Conservation (phyloP, 805 yeast species). For the Candida chauliodis region DNA sequence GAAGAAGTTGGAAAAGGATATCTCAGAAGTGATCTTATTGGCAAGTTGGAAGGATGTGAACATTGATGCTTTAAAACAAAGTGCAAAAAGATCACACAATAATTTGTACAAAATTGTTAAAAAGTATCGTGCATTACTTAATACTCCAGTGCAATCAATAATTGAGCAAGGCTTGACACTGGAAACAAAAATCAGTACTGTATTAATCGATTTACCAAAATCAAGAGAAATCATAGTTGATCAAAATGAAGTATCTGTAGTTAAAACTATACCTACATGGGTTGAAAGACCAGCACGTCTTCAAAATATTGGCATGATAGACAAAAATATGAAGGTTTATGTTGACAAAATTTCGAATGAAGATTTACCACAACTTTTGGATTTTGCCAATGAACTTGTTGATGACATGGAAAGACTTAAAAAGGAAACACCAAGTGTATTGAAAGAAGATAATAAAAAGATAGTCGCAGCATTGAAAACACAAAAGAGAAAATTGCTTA, state of each 20-base stretch:
- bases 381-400: slow-evolving; percentile 51
- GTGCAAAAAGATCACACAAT: slow-evolving; percentile 86
- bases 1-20: slow-evolving; percentile 67
- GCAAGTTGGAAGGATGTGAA: slow-evolving; percentile 99
- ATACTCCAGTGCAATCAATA: slow-evolving; percentile 46
- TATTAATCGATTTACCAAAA: slow-evolving; percentile 10
- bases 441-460: slow-evolving; percentile 74
- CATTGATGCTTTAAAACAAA: slow-evolving; percentile 87
- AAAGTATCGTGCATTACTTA: slow-evolving; percentile 67
- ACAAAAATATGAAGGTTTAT: slow-evolving; percentile 54
- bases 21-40: slow-evolving; percentile 76
- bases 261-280: slow-evolving; percentile 44
- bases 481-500: slow-evolving; percentile 76
- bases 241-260: slow-evolving; percentile 18
- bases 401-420: slow-evolving; percentile 60
- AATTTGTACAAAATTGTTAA: slow-evolving; percentile 78
- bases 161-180: slow-evolving; percentile 55
- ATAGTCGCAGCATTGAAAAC: slow-evolving; percentile 60
- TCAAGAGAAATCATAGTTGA: slow-evolving; percentile 8
- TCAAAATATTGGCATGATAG: slow-evolving; percentile 46
- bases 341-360: slow-evolving; percentile 29
- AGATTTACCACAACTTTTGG: slow-evolving; percentile 47
- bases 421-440: slow-evolving; percentile 71
- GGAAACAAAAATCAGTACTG: neutral
- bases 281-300: slow-evolving; percentile 53